Conservation (phyloP, 495 filamentous ascomycete genomes). For the Penicillium daleae region DNA sequence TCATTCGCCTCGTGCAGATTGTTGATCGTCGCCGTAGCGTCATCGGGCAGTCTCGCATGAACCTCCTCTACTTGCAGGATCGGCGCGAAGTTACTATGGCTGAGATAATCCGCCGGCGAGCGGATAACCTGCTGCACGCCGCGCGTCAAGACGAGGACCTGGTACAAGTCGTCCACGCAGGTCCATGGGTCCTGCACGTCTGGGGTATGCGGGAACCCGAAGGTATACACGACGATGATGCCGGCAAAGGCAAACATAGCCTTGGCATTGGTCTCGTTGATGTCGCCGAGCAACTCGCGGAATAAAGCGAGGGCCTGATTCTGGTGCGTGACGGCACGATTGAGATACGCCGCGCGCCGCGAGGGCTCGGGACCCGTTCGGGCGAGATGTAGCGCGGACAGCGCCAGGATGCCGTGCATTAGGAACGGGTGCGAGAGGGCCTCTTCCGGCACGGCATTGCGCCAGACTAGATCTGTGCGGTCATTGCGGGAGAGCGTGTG, state of each 20-base stretch:
- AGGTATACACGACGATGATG: conserved; percentile 54
- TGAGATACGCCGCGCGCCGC: conserved; percentile 34
- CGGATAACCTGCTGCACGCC: conserved; percentile 50
- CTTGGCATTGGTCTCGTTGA: conserved; percentile 49
- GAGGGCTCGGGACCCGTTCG: conserved; percentile 31
- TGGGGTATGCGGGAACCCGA: conserved; percentile 49
- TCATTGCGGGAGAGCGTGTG: conserved; percentile 36
- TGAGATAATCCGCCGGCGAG: conserved; percentile 32
- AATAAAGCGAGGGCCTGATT: conserved; percentile 52
- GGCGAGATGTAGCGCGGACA: conserved; percentile 53
- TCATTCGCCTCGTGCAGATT: conserved; percentile 37
- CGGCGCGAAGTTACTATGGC: conserved; percentile 33
- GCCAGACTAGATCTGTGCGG: conserved; percentile 47
- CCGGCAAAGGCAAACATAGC: conserved; percentile 57
- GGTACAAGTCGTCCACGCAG: conserved; percentile 45
- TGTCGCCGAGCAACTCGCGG: conserved; percentile 42
- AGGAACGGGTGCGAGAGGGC: conserved; percentile 52
- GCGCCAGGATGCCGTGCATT: conserved; percentile 56
- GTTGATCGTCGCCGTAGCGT: conserved; percentile 24
- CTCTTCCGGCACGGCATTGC: conserved; percentile 46
- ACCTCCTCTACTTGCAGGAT: conserved; percentile 36
- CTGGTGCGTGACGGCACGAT: conserved; percentile 51
- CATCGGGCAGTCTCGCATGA: conserved; percentile 25
- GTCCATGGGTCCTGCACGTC: conserved; percentile 41
- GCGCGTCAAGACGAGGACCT: conserved; percentile 48